Base-by-base conservation (phyloP, 371 early-diverging fungal genomes). In the Mortierella polycephala region DNA sequence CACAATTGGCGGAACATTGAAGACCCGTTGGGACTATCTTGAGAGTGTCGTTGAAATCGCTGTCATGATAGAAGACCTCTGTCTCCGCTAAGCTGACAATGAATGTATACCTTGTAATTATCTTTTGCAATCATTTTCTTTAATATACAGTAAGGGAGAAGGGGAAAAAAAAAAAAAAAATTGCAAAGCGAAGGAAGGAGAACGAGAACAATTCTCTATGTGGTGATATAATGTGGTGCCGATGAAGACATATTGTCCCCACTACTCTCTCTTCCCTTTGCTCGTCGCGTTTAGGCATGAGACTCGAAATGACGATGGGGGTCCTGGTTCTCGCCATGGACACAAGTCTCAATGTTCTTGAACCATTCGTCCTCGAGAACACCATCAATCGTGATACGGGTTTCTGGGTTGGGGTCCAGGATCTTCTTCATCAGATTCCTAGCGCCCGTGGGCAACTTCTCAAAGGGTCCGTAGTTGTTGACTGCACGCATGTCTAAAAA, bases 351-450 rank as follows among this genome's bases (percentile, higher is more conserved):
- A 53, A 93, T 87, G 9, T 74, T 76, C 81, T 90, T 79, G 80
- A 96, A 85, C 93, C 93, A 96, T 41, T 84, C 82, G 60, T 85
- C 85, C 81, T 93, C 86, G 21, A 85, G 75, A 7, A 93, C 82
- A 20, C 86, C 83, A 13, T 85, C 83, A 45, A 91, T 87, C 5
- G 88, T 86, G 47, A 89, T 84, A 46, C 96, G 89, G 37, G 86
- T 88, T 23, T 83, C 83, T 1, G 91, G 88, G 65, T 93, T 88
- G 7, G 96, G 96, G 54, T 96, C 92, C 41, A 98, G 83, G 71
- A 98, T 93, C 20, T 83, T 75, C 75, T 93, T 92, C 69, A 93
- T 81, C 49, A 94, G 77, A 12, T 84, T 82, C 42, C 88, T 74
- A 18, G 86, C 76, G 5, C 85, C 85, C 40, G 79, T 64, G 45